Percentiles rank a stretch among this genome's conserved stretches.
Conservation (phyloP, 768 basidiomycete genomes). For the Strobilomyces echinocephalus region DNA sequence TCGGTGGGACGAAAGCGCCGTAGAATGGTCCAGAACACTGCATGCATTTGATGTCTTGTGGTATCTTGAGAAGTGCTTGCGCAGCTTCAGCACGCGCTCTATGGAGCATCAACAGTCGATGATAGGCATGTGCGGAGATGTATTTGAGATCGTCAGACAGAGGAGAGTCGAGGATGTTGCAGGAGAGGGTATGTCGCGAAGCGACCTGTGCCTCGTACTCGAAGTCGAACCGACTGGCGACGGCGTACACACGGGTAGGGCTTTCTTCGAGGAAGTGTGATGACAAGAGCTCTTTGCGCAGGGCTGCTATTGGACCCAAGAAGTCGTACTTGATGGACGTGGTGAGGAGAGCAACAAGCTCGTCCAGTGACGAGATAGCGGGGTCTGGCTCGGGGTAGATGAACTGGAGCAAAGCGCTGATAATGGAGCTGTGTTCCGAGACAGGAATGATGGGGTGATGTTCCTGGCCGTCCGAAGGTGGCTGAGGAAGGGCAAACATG, state of each 20-base stretch:
- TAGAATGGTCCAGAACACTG: constrained; percentile 55
- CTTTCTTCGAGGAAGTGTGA: constrained; percentile 42
- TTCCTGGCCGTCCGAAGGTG: constrained; percentile 23
- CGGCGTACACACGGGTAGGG: constrained; percentile 64
- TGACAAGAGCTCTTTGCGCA: constrained; percentile 52
- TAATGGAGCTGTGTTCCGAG: constrained; percentile 41
- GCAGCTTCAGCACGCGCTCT: constrained; percentile 48
- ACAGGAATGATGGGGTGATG: constrained; percentile 48
- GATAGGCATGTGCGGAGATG: constrained; percentile 66
- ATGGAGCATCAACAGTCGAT: constrained; percentile 59
- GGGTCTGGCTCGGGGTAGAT: constrained; percentile 63
- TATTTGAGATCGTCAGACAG: constrained; percentile 58
- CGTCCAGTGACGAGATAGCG: constrained; percentile 45
- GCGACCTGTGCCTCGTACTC: constrained; percentile 60
- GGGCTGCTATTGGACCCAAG: constrained; percentile 36
- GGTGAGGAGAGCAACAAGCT: constrained; percentile 45
- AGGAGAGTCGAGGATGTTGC: constrained; percentile 52
- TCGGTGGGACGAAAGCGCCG: constrained; percentile 47
- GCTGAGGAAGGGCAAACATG: constrained; percentile 65
- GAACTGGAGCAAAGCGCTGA: constrained; percentile 52
- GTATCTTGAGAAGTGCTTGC: constrained; percentile 40
- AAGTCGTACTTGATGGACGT: constrained; percentile 67
- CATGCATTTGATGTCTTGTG: constrained; percentile 56
- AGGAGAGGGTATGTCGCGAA: constrained; percentile 51
- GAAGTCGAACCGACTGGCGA: constrained; percentile 61